These are phyloP conservation scores for Chalaropsis ovoidea DNA, from an alignment of 2,329 filamentous ascomycete species.

Conservation along the genomic window DNA sequence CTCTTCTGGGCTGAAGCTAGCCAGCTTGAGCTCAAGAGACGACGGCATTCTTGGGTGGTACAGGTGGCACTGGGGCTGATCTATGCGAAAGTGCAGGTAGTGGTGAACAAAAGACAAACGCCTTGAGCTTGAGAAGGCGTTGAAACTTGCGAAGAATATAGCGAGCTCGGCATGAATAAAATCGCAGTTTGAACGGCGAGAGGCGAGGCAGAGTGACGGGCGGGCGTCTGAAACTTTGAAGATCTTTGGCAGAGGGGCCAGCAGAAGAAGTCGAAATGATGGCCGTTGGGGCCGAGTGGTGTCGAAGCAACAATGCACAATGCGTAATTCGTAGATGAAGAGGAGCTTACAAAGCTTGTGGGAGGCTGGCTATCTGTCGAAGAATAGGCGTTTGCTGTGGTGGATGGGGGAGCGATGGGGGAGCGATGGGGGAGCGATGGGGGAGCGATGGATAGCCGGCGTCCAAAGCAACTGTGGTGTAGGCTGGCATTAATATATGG, in stretches of 20 bases:
- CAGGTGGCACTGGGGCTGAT: background rate
- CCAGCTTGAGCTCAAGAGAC: constrained; percentile 6
- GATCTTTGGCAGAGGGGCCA: background rate
- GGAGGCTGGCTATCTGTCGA: background rate
- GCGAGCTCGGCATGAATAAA: background rate
- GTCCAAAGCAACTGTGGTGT: background rate
- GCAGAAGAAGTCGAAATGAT: background rate
- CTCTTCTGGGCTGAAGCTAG: constrained; percentile 5
- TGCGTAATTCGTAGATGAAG: background rate
- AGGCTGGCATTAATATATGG: background rate
- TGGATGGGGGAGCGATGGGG: background rate
- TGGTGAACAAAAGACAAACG: background rate
- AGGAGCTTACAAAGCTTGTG: background rate
- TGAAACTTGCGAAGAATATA: background rate
- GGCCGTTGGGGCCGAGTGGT: background rate
- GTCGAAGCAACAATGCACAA: background rate
- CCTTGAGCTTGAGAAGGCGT: background rate
- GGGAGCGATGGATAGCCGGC: constrained; percentile 5
- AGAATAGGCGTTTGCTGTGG: background rate
- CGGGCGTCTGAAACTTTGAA: background rate
- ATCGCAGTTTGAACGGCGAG: background rate
- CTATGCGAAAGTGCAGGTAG: background rate
- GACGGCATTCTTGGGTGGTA: background rate
- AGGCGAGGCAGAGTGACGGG: background rate
- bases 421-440: background rate